phyloP scores from a whole-genome alignment of 2,329 filamentous ascomycete genomes.

The Sporothrix luriei region DNA sequence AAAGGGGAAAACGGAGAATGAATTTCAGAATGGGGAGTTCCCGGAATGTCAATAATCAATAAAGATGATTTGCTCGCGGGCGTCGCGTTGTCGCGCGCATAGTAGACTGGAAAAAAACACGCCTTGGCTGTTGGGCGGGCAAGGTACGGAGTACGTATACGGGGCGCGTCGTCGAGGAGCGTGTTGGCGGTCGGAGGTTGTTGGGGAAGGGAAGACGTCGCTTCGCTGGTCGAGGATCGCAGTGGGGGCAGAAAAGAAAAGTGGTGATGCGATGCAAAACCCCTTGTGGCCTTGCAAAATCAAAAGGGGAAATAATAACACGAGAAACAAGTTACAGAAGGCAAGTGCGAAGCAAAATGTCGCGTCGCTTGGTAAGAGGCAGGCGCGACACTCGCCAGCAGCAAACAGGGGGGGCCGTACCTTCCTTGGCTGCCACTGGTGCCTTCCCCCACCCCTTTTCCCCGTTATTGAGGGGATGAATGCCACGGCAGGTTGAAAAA shows the following conservation, averaged over 20 bases:
- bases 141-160: constrained; percentile 10
- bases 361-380: constrained; percentile 35
- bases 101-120: constrained; percentile 13
- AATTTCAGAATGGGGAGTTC: constrained; percentile 1
- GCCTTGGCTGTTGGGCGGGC: constrained; percentile 14
- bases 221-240: constrained; percentile 15
- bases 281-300: constrained; percentile 27
- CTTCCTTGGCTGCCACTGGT: constrained; percentile 8
- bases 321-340: constrained; percentile 28
- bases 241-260: constrained; percentile 16
- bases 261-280: constrained; percentile 27
- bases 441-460: constrained; percentile 7
- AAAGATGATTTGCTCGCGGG: neutral
- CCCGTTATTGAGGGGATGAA: constrained; percentile 30
- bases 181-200: neutral
- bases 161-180: constrained; percentile 20
- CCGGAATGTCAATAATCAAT: constrained; percentile 18
- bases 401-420: neutral
- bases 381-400: constrained; percentile 32
- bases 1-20: neutral
- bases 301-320: constrained; percentile 27
- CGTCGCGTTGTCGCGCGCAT: constrained; percentile 22
- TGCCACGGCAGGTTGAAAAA: constrained; percentile 7
- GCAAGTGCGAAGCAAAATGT: constrained; percentile 33
- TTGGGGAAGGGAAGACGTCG: neutral